A percentile compares a stretch with the other conserved stretches of the same genome.
These are phyloP conservation scores for Geotrichum fermentans DNA, from an alignment of 1,139 yeast species.

Conservation along the genomic window DNA sequence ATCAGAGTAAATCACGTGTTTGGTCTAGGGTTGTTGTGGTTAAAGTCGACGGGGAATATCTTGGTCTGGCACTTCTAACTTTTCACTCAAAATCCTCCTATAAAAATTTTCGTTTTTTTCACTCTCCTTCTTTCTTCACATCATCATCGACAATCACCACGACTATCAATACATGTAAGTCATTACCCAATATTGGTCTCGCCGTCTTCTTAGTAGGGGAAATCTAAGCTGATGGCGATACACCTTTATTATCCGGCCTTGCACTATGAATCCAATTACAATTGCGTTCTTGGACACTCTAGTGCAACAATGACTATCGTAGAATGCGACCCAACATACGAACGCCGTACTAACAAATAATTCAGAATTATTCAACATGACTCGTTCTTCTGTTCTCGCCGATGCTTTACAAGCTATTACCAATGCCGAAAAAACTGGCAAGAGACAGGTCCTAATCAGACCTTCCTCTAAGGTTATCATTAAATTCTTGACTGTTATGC, in stretches of 20 bases:
- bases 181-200: conserved; percentile 19
- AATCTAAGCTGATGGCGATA: conserved; percentile 11
- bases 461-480: conserved; percentile 98
- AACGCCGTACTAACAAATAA: conserved; percentile 11
- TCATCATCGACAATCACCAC: not conserved
- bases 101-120: not conserved
- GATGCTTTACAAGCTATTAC: conserved; percentile 97
- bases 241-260: conserved; percentile 20
- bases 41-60: not conserved
- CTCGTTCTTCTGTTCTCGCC: conserved; percentile 98
- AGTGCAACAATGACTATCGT: conserved; percentile 11
- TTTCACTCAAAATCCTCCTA: not conserved
- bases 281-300: conserved; percentile 17
- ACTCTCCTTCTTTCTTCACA: not conserved
- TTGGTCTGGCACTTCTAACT: not conserved
- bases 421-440: conserved; percentile 99
- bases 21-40: not conserved
- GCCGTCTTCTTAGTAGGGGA: not conserved
- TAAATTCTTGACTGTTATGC: conserved; percentile 96
- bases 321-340: not conserved
- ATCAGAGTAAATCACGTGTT: not conserved
- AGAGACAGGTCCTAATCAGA: conserved; percentile 97
- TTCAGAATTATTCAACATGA: conserved; percentile 52
- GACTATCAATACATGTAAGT: conserved; percentile 14
- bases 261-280: conserved; percentile 15